phyloP scores from a whole-genome alignment of 306 rosid species.

The Vigna unguiculata region DNA sequence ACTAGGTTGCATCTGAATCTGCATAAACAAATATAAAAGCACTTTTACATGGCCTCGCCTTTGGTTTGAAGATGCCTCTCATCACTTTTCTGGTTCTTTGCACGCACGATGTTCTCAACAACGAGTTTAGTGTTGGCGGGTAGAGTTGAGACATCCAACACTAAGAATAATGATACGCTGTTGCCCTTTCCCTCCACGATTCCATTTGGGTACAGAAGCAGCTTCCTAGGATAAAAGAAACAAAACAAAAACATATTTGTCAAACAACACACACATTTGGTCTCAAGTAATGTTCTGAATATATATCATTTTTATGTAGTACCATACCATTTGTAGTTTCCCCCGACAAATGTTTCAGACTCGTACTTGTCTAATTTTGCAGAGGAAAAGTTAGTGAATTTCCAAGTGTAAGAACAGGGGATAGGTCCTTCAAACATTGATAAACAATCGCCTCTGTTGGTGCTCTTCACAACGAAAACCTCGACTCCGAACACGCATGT shows the following conservation, averaged over 20 bases:
- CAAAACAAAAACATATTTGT: background rate
- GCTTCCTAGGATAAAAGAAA: conserved; percentile 27
- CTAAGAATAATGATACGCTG: conserved; percentile 43
- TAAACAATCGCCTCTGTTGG: conserved; percentile 32
- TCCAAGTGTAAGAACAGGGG: conserved; percentile 38
- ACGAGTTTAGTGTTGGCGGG: conserved; percentile 21
- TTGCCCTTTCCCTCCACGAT: conserved; percentile 36
- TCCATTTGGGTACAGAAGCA: conserved; percentile 44
- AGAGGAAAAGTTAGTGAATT: conserved; percentile 2
- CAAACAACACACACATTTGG: background rate
- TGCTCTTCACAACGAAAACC: conserved; percentile 40
- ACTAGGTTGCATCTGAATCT: no score
- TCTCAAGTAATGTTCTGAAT: no score
- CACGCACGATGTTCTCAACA: conserved; percentile 35
- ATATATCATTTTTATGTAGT: no score
- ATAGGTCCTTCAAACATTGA: conserved; percentile 29
- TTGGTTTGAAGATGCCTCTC: conserved; percentile 30
- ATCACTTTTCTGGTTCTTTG: conserved; percentile 39
- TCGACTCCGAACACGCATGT: conserved; percentile 53
- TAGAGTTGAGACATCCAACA: conserved; percentile 35
- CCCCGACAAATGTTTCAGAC: conserved; percentile 37
- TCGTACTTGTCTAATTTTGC: conserved; percentile 1
- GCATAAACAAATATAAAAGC: no score
- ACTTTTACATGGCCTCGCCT: conserved; percentile 8
- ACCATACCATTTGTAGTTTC: conserved; percentile 59